Evolutionary conservation across 441 rosid genomes (phyloP).

Genomic region (Macaranga tanarius): DNA sequence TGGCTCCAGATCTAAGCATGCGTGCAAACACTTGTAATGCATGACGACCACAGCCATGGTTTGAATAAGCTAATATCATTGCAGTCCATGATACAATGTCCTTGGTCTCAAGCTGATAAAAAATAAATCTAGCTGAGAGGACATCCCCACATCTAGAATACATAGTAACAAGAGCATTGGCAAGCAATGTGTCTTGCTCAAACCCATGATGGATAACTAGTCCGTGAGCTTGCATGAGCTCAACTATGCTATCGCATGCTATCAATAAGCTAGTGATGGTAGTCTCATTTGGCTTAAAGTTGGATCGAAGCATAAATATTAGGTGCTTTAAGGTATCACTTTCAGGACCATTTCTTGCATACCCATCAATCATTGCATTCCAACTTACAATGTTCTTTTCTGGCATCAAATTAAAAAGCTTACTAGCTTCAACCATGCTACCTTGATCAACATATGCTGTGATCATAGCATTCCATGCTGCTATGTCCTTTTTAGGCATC

Average conservation of each 20-base stretch:
- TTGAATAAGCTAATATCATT: conserved; percentile 42
- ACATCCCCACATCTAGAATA: conserved; percentile 40
- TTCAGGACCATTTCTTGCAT: conserved; percentile 32
- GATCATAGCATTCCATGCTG: conserved; percentile 47
- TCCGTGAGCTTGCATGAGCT: conserved; percentile 35
- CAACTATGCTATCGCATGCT: conserved; percentile 28
- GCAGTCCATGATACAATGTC: conserved; percentile 44
- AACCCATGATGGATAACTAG: conserved; percentile 32
- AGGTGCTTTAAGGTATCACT: conserved; percentile 33
- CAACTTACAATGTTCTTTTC: conserved; percentile 33
- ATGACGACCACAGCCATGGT: conserved; percentile 33
- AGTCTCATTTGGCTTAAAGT: conserved; percentile 33
- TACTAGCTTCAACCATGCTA: conserved; percentile 30
- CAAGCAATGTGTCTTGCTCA: conserved; percentile 27
- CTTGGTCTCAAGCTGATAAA: conserved; percentile 33
- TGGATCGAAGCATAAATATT: conserved; percentile 30
- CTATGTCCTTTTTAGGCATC: conserved; percentile 33
- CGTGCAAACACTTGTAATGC: conserved; percentile 36
- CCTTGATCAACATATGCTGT: conserved; percentile 32
- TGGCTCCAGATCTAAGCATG: conserved; percentile 34
- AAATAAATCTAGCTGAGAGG: conserved; percentile 31
- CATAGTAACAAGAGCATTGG: conserved; percentile 37
- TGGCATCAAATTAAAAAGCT: conserved; percentile 33
- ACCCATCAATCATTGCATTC: conserved; percentile 42
- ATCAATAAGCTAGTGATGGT: conserved; percentile 37